Evolutionary conservation across 495 filamentous ascomycete genomes (phyloP).

Genomic region (Tuber calosporum): DNA sequence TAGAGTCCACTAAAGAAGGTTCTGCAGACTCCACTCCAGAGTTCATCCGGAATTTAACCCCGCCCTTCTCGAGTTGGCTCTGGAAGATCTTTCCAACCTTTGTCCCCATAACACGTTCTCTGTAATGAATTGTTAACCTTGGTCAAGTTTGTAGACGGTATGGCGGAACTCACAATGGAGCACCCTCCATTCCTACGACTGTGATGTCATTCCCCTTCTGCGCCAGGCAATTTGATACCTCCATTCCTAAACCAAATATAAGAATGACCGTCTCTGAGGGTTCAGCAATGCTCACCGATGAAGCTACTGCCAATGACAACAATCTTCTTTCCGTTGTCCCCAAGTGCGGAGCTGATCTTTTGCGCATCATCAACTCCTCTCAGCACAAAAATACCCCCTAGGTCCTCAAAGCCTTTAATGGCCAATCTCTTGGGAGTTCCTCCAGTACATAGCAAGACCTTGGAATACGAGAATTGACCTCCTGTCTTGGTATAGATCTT

Average conservation of each 20-base stretch:
- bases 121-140: conserved; percentile 4
- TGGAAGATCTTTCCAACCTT: conserved; percentile 75
- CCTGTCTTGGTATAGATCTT: conserved; percentile 65
- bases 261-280: background rate
- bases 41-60: conserved; percentile 76
- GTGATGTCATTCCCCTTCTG: conserved; percentile 69
- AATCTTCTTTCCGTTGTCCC: conserved; percentile 75
- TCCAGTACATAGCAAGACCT: conserved; percentile 82
- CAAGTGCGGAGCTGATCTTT: conserved; percentile 66
- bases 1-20: conserved; percentile 55
- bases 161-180: conserved; percentile 51
- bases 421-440: conserved; percentile 72
- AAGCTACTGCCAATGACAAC: conserved; percentile 87
- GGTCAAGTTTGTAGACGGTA: background rate
- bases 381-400: conserved; percentile 78
- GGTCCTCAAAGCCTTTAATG: conserved; percentile 73
- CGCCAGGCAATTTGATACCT: conserved; percentile 71
- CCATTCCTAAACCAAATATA: conserved; percentile 61
- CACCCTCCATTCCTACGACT: conserved; percentile 87
- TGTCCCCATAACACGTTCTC: conserved; percentile 75
- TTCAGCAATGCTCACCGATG: conserved; percentile 49
- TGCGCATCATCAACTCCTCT: conserved; percentile 67
- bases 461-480: conserved; percentile 66
- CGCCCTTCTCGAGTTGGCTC: conserved; percentile 67
- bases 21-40: conserved; percentile 75